Conservation (phyloP, 495 filamentous ascomycete species). For the Cetradonia linearis region DNA sequence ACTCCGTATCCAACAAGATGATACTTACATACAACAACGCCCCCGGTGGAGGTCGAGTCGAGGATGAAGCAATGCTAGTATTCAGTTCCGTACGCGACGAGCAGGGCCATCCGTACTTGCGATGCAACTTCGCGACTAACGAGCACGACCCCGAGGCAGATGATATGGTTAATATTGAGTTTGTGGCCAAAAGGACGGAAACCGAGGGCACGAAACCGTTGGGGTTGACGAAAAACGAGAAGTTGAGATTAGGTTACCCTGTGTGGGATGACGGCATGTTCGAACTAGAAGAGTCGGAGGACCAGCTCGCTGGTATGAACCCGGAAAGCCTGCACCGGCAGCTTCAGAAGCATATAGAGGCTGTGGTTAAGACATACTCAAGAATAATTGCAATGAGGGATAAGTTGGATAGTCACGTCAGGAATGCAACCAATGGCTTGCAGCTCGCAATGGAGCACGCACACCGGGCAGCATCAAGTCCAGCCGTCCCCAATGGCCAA, state of each 20-base stretch:
- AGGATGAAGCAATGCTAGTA: conserved; percentile 18
- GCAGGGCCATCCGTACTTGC: conserved; percentile 22
- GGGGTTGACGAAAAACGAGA: conserved; percentile 22
- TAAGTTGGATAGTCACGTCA: conserved; percentile 12
- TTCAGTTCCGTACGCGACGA: conserved; percentile 22
- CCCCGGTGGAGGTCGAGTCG: conserved; percentile 17
- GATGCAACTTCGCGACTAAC: conserved; percentile 18
- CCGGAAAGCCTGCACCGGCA: conserved; percentile 11
- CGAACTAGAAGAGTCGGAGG: conserved; percentile 15
- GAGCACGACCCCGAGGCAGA: conserved; percentile 16
- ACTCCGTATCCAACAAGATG: conserved; percentile 23
- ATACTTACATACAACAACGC: conserved; percentile 21
- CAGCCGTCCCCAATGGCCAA: neutral
- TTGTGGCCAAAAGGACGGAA: conserved; percentile 23
- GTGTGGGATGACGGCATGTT: conserved; percentile 21
- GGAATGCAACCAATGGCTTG: conserved; percentile 15
- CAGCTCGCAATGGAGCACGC: conserved; percentile 16
- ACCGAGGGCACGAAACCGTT: conserved; percentile 16
- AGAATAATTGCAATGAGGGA: conserved; percentile 13
- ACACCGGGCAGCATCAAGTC: conserved; percentile 9
- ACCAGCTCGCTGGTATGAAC: conserved; percentile 1
- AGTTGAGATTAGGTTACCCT: conserved; percentile 19
- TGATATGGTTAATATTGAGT: conserved; percentile 25
- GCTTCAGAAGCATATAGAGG: conserved; percentile 17
- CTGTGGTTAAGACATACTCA: conserved; percentile 14